Percentiles rank a stretch among this genome's conserved stretches.
phyloP scores from a whole-genome alignment of 2,329 filamentous ascomycete species.

The Penicillium sp. region DNA sequence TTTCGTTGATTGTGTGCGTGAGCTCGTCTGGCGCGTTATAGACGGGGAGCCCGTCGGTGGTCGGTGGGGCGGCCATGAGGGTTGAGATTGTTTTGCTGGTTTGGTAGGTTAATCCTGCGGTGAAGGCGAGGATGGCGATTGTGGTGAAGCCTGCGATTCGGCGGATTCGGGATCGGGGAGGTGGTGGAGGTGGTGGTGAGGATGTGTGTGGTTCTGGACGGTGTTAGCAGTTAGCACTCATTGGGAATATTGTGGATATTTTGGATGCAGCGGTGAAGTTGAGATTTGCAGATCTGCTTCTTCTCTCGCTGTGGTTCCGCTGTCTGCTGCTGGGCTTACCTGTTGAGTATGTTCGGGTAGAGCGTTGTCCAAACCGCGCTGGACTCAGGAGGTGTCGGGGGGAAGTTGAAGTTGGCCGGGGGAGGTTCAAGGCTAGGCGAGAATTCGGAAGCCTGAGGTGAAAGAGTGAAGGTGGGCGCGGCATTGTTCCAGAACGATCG shows the following conservation, averaged over 20 bases:
- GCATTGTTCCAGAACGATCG: constrained; percentile 17
- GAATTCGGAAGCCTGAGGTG: too few species aligned
- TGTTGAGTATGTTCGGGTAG: background rate
- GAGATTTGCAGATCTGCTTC: background rate
- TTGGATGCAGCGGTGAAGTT: too few species aligned
- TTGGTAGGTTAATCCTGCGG: constrained; percentile 34
- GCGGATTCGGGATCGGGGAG: constrained; percentile 35
- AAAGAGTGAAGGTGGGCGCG: constrained; percentile 7
- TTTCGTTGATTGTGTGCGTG: constrained; percentile 66
- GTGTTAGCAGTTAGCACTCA: too few species aligned
- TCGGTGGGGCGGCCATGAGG: constrained; percentile 46
- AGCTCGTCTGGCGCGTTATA: constrained; percentile 63
- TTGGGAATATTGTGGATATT: too few species aligned
- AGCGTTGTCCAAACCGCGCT: background rate
- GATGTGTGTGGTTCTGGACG: constrained; percentile 8
- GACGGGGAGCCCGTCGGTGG: constrained; percentile 75
- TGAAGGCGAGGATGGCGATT: constrained; percentile 40
- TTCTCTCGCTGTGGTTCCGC: too few species aligned
- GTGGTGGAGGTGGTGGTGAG: constrained; percentile 24
- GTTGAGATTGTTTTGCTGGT: constrained; percentile 29
- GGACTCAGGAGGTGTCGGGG: constrained; percentile 15
- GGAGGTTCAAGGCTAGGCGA: too few species aligned
- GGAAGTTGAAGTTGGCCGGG: background rate
- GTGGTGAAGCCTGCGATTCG: constrained; percentile 42
- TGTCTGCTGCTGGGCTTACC: too few species aligned